Base-by-base conservation (phyloP, 2,329 filamentous ascomycete species). In the Apiospora marii region DNA sequence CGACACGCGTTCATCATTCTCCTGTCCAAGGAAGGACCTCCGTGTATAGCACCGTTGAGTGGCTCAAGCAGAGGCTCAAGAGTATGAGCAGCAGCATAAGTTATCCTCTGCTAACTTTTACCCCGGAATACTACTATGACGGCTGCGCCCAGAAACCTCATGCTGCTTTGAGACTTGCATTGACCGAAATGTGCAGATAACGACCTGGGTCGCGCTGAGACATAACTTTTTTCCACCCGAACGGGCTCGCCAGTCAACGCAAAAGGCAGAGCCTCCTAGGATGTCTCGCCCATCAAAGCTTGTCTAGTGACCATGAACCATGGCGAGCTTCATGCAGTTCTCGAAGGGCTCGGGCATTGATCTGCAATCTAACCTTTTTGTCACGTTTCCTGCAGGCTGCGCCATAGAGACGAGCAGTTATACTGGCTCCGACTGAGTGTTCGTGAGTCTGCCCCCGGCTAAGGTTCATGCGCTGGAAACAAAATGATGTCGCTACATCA, bases 401-500 rank as follows among this genome's bases (percentile, higher is more conserved):
- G n/a, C 24, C 67, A 19, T 24, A 7, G 67, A 43, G 24, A 27
- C 27, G 27, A 27, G 7, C 34, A 48, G 43, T 43, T 34, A 34
- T 44, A n/a, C 16, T 30, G 34, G 24, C 44, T 19, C 27, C 27
- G 7, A 14, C 1, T 22, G 67, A 69, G 7, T 49, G 46, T 49
- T 46, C 67, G 27, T n/a, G 16, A 49, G 44, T 49, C 43, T 49
- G 22, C 27, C 19, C 30, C 30, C 10, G 16, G 24, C 4, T 41
- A 49, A 49, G 8, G 67, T 49, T 49, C 49, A 22, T 49, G 37
- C 44, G 14, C 58, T n/a, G 19, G n/a, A 64, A 41, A 64, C 58
- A 64, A 64, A 64, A 64, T 41, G 58, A 64, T 64, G 58, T 41
- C 19, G 58, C 34, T 64, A n/a, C 58, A 64, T 16, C 16, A 64